These are phyloP conservation scores for Cladosporium sp. DNA, from an alignment of 2,329 filamentous ascomycete genomes.

Conservation along the genomic window DNA sequence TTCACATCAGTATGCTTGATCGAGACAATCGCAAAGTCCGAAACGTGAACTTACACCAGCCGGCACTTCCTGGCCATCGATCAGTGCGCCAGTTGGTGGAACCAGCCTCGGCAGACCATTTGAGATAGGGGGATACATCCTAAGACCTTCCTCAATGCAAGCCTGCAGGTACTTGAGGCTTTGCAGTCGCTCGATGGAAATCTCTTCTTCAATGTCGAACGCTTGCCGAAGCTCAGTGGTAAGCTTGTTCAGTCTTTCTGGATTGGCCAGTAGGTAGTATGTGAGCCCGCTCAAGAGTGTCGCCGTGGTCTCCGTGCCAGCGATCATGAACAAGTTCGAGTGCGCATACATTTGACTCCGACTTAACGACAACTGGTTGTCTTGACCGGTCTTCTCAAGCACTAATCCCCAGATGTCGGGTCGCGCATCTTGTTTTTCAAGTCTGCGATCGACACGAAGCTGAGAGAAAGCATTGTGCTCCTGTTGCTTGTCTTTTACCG, in stretches of 20 bases:
- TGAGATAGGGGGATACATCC: slow-evolving; percentile 40
- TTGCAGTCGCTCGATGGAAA: slow-evolving; percentile 22
- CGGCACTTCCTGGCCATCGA: slow-evolving; percentile 26
- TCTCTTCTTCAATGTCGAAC: slow-evolving; percentile 29
- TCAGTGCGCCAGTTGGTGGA: slow-evolving; percentile 22
- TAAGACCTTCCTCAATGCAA: slow-evolving; percentile 43
- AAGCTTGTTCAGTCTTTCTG: slow-evolving; percentile 49
- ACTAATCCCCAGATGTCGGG: slow-evolving; percentile 2
- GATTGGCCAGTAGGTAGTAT: slow-evolving; percentile 66
- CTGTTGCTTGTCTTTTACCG: too few species aligned
- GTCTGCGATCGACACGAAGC: slow-evolving; percentile 9
- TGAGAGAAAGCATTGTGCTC: slow-evolving; percentile 1
- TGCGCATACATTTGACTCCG: slow-evolving; percentile 32
- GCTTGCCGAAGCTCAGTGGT: slow-evolving; percentile 51
- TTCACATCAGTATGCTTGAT: slow-evolving; percentile 18
- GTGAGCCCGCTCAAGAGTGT: slow-evolving; percentile 67
- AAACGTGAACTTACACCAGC: slow-evolving; percentile 16
- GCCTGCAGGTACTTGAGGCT: slow-evolving; percentile 38
- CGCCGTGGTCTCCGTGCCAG: slow-evolving; percentile 74
- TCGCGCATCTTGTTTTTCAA: slow-evolving; percentile 13
- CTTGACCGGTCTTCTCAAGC: background rate
- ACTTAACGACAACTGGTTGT: slow-evolving; percentile 14
- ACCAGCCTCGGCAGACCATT: slow-evolving; percentile 21
- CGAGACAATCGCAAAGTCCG: too few species aligned
- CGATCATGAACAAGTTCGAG: slow-evolving; percentile 45